These are phyloP conservation scores for Aspergillus ochraceoroseus DNA, from an alignment of 2,329 filamentous ascomycete species.

Conservation along the genomic window DNA sequence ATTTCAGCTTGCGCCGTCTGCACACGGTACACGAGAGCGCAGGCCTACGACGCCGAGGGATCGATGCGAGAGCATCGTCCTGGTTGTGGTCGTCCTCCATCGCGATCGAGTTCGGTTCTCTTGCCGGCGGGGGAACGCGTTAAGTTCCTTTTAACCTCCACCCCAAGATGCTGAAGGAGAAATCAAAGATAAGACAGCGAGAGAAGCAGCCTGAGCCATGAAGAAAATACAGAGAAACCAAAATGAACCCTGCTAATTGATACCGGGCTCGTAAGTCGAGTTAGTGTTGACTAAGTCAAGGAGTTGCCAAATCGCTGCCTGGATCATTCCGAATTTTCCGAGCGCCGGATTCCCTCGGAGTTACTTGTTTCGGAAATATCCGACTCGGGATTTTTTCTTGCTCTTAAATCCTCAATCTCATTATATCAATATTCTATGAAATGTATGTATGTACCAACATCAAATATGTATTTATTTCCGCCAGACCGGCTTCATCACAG, in stretches of 20 bases:
- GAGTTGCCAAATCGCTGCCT: no score
- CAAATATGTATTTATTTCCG: not conserved
- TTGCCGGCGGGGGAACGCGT: not conserved
- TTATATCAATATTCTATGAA: not conserved
- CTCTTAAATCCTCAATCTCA: no score
- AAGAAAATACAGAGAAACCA: no score
- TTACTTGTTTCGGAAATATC: not conserved
- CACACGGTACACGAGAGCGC: slow-evolving; percentile 65
- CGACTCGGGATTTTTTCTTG: no score
- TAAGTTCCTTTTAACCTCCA: no score
- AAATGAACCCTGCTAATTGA: no score
- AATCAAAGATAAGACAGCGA: not conserved
- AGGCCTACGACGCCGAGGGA: slow-evolving; percentile 57
- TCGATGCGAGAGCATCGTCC: slow-evolving; percentile 6
- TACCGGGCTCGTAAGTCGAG: no score
- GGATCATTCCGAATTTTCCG: no score
- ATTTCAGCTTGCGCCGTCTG: slow-evolving; percentile 70
- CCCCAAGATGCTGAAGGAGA: not conserved
- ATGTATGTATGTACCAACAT: not conserved
- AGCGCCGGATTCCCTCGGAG: no score
- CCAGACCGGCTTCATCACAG: slow-evolving; percentile 32
- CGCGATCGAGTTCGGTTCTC: no score
- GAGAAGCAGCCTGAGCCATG: not conserved
- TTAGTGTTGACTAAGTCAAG: no score
- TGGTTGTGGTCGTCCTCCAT: not conserved